phyloP scores from a whole-genome alignment of 768 basidiomycete genomes.

The Tylopilus sp. region DNA sequence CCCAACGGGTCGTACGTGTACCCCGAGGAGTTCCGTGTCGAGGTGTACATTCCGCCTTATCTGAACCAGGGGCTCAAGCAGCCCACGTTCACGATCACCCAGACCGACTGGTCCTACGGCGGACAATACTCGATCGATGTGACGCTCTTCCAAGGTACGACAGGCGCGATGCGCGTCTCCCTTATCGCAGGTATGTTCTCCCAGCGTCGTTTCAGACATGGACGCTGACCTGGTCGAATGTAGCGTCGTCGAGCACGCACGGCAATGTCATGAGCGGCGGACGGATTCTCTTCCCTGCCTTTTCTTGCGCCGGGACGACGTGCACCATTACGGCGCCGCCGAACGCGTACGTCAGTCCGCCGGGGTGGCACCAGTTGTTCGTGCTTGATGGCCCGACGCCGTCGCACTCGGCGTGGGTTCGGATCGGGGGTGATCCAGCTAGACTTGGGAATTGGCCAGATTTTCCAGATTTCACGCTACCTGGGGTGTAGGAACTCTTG shows the following conservation, averaged over 20 bases:
- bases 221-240: background rate
- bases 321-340: conserved; percentile 81
- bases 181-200: conserved; percentile 52
- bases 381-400: conserved; percentile 78
- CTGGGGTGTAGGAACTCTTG: conserved; percentile 56
- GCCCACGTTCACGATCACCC: conserved; percentile 54
- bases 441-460: conserved; percentile 71
- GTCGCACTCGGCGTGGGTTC: conserved; percentile 68
- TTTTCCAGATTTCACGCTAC: conserved; percentile 61
- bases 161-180: conserved; percentile 51
- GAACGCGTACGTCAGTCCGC: conserved; percentile 61
- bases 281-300: conserved; percentile 70
- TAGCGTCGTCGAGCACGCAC: conserved; percentile 72
- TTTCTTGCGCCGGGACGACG: conserved; percentile 64
- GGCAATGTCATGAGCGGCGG: conserved; percentile 77
- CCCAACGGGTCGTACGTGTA: conserved; percentile 39
- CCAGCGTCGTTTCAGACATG: no score
- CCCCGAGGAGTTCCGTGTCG: conserved; percentile 74
- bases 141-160: conserved; percentile 38
- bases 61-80: conserved; percentile 33
- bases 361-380: conserved; percentile 75
- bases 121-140: conserved; percentile 52
- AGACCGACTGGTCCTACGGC: conserved; percentile 62
- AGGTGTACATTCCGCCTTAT: conserved; percentile 88
- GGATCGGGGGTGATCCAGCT: conserved; percentile 75